These are phyloP conservation scores for Pseudozyma pruni DNA, from an alignment of 1,284 basidiomycete species.

Conservation along the genomic window DNA sequence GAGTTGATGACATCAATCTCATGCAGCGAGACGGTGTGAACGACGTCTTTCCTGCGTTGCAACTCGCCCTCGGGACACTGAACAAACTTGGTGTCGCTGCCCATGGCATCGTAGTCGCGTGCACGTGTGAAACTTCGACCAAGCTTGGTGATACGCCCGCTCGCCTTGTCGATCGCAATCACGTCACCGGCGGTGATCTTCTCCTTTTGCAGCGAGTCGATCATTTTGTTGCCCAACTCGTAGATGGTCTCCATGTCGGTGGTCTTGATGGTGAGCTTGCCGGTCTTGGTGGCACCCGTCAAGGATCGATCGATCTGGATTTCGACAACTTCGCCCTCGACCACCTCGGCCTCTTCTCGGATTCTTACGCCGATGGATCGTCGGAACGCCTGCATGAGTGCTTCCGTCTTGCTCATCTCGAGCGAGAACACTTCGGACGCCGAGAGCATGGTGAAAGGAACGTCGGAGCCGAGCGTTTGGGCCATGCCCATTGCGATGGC, in stretches of 20 bases:
- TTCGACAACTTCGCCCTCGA: constrained; percentile 98
- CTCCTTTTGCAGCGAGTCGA: constrained; percentile 94
- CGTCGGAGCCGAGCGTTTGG: constrained; percentile 89
- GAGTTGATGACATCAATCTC: constrained; percentile 99
- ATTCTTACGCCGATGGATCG: constrained; percentile 95
- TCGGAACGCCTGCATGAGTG: constrained; percentile 93
- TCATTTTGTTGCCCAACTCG: constrained; percentile 99
- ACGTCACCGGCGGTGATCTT: constrained; percentile 97
- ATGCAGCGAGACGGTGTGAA: constrained; percentile 95
- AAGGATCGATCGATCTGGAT: constrained; percentile 97
- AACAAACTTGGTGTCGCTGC: constrained; percentile 89
- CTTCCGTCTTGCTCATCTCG: constrained; percentile 96
- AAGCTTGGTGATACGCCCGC: constrained; percentile 95
- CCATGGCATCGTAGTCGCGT: constrained; percentile 98
- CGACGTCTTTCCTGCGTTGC: constrained; percentile 94
- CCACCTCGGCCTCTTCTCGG: constrained; percentile 96
- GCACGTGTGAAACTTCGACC: constrained; percentile 94
- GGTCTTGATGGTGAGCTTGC: constrained; percentile 96
- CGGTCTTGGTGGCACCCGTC: constrained; percentile 97
- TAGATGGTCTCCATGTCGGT: constrained; percentile 99
- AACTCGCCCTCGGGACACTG: constrained; percentile 98
- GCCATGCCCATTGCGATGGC: constrained; percentile 97
- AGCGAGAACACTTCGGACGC: constrained; percentile 97
- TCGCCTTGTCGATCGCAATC: constrained; percentile 93
- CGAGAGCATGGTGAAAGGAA: constrained; percentile 96